A percentile compares a stretch with the other conserved stretches of the same genome.
Conservation (phyloP, 768 basidiomycete species). For the Amanita subjunquillea region DNA sequence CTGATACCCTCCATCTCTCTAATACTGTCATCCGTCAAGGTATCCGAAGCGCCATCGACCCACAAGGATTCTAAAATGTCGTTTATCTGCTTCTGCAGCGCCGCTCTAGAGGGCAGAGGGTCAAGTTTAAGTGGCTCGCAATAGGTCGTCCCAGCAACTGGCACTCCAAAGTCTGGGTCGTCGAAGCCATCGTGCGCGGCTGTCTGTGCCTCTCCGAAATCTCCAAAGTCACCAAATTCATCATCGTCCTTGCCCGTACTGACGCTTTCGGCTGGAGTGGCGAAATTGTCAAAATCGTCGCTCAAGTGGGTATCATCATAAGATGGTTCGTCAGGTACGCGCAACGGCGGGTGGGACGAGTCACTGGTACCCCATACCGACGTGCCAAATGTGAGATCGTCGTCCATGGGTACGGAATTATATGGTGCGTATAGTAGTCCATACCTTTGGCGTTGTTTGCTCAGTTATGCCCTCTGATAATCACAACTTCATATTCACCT, state of each 20-base stretch:
- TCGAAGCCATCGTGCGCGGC: conserved; percentile 22
- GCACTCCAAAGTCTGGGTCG: conserved; percentile 26
- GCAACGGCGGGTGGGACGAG: conserved; percentile 16
- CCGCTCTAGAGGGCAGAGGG: conserved; percentile 48
- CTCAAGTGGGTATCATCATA: conserved; percentile 23
- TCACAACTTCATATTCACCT: conserved; percentile 53
- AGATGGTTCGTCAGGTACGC: conserved; percentile 16
- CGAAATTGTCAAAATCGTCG: conserved; percentile 59
- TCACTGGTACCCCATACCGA: conserved; percentile 61
- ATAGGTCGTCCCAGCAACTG: conserved; percentile 31
- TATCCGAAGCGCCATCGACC: conserved; percentile 34
- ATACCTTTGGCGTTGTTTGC: conserved; percentile 23
- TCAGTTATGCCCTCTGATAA: conserved; percentile 19
- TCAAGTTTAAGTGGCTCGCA: conserved; percentile 60
- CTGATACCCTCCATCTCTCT: conserved; percentile 72
- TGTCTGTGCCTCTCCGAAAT: conserved; percentile 61
- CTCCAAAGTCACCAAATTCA: conserved; percentile 83
- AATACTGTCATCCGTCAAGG: conserved; percentile 56
- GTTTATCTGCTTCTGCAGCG: conserved; percentile 53
- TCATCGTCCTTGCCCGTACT: conserved; percentile 34
- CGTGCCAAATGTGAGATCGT: conserved; percentile 62
- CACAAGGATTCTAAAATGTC: conserved; percentile 60
- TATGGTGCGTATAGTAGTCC: conserved; percentile 3
- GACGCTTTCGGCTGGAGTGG: conserved; percentile 26
- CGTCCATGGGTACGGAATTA: conserved; percentile 38